Base-by-base conservation (phyloP, 106 monocot genomes). In the Phalaenopsis aphrodite region DNA sequence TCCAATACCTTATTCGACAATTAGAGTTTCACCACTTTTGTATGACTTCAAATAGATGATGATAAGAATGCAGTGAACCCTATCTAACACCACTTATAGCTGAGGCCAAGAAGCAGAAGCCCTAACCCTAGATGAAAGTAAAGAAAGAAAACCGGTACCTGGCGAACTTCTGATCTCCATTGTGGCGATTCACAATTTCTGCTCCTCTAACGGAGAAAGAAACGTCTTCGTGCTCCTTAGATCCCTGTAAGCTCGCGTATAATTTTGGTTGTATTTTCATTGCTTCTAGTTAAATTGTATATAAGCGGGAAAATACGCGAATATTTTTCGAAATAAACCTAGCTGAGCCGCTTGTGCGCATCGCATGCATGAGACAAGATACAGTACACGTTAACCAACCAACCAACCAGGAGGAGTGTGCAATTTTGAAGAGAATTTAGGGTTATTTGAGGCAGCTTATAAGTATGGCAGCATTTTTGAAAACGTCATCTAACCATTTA, bases 141-240 rank as follows among this genome's bases (percentile, higher is more conserved):
- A 43, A 17, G 42, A 18, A 49, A 49, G 42, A 48, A 21, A 8
- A 48, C 4, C 4, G 30, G 1, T 76, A 76, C 76, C 76, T 17
- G 76, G 52, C 18, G 76, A 6, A 5, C 49, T 42, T 18, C 47
- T 52, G 23, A 30, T 76, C 76, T 76, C 49, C 76, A 76, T 76
- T 47, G 23, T 15, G 19, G 19, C 74, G 74, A 69, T 69, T 74
- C 74, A 30, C 30, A 42, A 43, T 74, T 74, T 74, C 16, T 42
- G 17, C 42, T 8, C 43, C n/a, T 42, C 69, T 1, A 11, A 36
- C 39, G 69, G 8, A n/a, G 1, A 30, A 3, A n/a, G 8, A 16
- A 66, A 30, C 6, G 6, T 3, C 30, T 7, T 3, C 43, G 38
- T 1, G 1, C 11, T 39, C 10, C 37, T 69, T 39, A 10, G 39